Evolutionary conservation across 345 rosid genomes (phyloP).

Genomic region (Geranium brycei): DNA sequence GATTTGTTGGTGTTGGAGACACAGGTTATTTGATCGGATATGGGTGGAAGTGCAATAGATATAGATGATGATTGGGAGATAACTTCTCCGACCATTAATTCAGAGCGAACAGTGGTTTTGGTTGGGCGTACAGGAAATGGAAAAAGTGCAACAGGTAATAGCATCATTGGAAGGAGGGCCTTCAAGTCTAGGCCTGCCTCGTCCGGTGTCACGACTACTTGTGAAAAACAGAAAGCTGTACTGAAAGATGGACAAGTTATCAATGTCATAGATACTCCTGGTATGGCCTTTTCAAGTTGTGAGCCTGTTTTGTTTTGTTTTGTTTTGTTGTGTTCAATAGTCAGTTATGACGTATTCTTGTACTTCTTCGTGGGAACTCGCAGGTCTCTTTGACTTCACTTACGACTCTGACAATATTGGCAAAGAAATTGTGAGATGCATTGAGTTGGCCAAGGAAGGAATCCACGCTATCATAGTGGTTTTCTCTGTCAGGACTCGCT

Average conservation of each 20-base stretch:
- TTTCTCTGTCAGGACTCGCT: slow-evolving; percentile 55
- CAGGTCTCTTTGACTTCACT: slow-evolving; percentile 84
- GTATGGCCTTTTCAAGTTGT: slow-evolving; percentile 19
- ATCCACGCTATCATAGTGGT: slow-evolving; percentile 74
- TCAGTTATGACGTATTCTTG: neutral
- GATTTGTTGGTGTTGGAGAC: neutral
- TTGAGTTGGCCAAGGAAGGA: slow-evolving; percentile 78
- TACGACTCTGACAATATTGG: slow-evolving; percentile 51
- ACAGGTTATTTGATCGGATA: slow-evolving; percentile 5
- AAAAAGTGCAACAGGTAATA: slow-evolving; percentile 87
- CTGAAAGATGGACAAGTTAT: slow-evolving; percentile 52
- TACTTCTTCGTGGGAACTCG: neutral
- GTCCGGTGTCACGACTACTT: slow-evolving; percentile 59
- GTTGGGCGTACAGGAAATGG: slow-evolving; percentile 93
- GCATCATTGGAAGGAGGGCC: slow-evolving; percentile 54
- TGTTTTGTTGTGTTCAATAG: neutral
- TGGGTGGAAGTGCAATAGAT: slow-evolving; percentile 63
- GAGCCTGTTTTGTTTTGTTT: neutral
- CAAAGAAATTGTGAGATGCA: slow-evolving; percentile 73
- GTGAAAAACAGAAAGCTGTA: slow-evolving; percentile 44
- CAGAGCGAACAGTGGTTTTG: slow-evolving; percentile 50
- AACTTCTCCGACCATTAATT: slow-evolving; percentile 29
- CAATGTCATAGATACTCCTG: slow-evolving; percentile 90
- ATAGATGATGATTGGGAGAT: slow-evolving; percentile 79
- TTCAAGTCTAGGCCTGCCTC: slow-evolving; percentile 64